phyloP scores from a whole-genome alignment of 768 basidiomycete genomes.

The Mycena belliarum region DNA sequence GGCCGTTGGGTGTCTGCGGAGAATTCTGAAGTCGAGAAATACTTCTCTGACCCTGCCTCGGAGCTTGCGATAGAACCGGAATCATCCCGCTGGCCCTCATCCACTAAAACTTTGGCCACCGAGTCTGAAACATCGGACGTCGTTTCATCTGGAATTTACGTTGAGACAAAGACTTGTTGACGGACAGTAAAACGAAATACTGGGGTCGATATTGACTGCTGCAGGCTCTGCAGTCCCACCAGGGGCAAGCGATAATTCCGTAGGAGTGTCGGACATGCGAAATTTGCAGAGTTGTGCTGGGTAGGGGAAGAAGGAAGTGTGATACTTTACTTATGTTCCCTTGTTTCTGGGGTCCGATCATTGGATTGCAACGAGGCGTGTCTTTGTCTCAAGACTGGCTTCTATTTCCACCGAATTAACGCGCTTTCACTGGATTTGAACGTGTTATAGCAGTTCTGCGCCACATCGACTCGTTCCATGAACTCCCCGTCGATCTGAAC shows the following conservation, averaged over 20 bases:
- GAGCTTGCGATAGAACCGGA: not conserved
- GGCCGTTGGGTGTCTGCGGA: conserved; percentile 4
- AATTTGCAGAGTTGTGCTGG: not conserved
- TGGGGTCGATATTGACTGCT: not conserved
- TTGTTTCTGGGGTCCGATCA: not conserved
- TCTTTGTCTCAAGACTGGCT: conserved; percentile 11
- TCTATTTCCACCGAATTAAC: conserved; percentile 14
- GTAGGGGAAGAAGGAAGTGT: not conserved
- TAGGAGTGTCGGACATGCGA: conserved; percentile 4
- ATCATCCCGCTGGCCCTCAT: not conserved
- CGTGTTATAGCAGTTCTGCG: not conserved
- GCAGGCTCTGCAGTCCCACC: not conserved
- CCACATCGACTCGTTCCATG: not conserved
- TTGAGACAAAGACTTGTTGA: not conserved
- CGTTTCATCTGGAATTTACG: not conserved
- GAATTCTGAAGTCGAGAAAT: conserved; percentile 7
- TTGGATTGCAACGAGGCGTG: conserved; percentile 11
- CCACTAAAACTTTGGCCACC: not conserved
- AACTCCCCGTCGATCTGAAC: not conserved
- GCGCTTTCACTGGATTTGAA: conserved; percentile 1
- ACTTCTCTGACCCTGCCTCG: not conserved
- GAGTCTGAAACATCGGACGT: not conserved
- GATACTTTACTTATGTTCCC: not conserved
- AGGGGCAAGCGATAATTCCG: not conserved
- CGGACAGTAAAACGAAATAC: not conserved